phyloP scores from a whole-genome alignment of 306 rosid genomes.

The Pyrus pyrifolia region DNA sequence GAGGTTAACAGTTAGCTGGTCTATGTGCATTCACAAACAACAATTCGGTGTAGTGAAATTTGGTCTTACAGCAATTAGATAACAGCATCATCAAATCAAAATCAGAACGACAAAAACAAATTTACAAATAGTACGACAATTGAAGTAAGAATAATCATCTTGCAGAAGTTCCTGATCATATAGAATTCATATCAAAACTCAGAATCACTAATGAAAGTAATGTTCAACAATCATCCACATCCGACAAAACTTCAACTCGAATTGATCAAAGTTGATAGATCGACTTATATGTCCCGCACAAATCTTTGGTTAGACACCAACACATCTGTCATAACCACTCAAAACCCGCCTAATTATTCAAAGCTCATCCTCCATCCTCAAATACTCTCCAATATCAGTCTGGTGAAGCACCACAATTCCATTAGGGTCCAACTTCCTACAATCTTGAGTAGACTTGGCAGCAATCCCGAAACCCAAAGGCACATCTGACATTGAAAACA shows the following conservation, averaged over 20 bases:
- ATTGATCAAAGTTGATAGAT: not conserved
- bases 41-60: not conserved
- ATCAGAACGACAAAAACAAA: not conserved
- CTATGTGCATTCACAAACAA: no score
- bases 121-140: not conserved
- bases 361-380: slow-evolving; percentile 94
- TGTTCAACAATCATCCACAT: not conserved
- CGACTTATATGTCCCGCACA: not conserved
- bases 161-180: not conserved
- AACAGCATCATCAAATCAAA: no score
- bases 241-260: not conserved
- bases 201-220: not conserved
- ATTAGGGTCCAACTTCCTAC: slow-evolving; percentile 91
- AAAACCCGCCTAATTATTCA: slow-evolving; percentile 16
- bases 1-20: no score
- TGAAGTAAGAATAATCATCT: not conserved
- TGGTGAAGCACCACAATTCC: slow-evolving; percentile 84
- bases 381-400: slow-evolving; percentile 82
- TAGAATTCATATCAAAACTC: no score
- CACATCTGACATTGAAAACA: slow-evolving; percentile 84
- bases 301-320: not conserved
- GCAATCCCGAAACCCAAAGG: slow-evolving; percentile 85
- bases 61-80: not conserved
- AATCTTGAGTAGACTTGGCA: slow-evolving; percentile 85
- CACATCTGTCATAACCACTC: not conserved